Percentiles rank a stretch among this genome's conserved stretches.
These are phyloP conservation scores for Neonectria hederae DNA, from an alignment of 2,329 filamentous ascomycete species.

Conservation along the genomic window DNA sequence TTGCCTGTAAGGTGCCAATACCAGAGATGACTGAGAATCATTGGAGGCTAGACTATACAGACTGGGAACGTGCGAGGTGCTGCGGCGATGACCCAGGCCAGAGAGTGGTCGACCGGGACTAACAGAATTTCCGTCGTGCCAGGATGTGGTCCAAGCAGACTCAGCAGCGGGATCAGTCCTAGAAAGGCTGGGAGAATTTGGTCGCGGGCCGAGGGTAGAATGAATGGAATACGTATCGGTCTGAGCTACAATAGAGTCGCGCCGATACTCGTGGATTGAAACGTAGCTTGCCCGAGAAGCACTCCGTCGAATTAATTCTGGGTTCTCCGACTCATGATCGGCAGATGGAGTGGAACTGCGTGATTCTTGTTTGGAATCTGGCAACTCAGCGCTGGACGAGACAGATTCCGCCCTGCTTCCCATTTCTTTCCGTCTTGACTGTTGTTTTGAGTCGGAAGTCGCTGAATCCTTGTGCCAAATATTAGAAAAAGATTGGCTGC, in stretches of 20 bases:
- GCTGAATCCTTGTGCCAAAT: constrained; percentile 60
- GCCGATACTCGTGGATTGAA: constrained; percentile 60
- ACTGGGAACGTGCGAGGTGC: constrained; percentile 56
- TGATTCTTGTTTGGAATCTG: constrained; percentile 15
- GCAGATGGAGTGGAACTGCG: constrained; percentile 10
- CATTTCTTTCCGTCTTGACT: constrained; percentile 39
- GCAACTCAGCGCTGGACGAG: constrained; percentile 23
- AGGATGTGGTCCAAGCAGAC: constrained; percentile 32
- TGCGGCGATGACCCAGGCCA: constrained; percentile 37
- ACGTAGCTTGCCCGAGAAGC: constrained; percentile 60
- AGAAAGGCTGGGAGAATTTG: constrained; percentile 54
- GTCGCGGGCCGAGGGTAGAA: constrained; percentile 54
- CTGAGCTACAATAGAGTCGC: constrained; percentile 65
- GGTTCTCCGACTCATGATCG: constrained; percentile 30
- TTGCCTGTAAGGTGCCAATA: constrained; percentile 59
- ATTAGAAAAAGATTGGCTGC: constrained; percentile 57
- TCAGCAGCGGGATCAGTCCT: constrained; percentile 40
- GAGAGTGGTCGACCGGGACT: constrained; percentile 37
- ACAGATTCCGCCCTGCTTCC: constrained; percentile 18
- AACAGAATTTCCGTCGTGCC: constrained; percentile 26
- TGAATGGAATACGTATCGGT: constrained; percentile 65
- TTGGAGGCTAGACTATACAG: constrained; percentile 69
- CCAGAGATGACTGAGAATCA: constrained; percentile 63
- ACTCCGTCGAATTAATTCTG: constrained; percentile 48
- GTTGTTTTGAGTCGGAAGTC: constrained; percentile 37